Percentiles rank a stretch among this genome's conserved stretches.
These are phyloP conservation scores for Talaromyces sp. DNA, from an alignment of 2,329 filamentous ascomycete species.

Conservation along the genomic window DNA sequence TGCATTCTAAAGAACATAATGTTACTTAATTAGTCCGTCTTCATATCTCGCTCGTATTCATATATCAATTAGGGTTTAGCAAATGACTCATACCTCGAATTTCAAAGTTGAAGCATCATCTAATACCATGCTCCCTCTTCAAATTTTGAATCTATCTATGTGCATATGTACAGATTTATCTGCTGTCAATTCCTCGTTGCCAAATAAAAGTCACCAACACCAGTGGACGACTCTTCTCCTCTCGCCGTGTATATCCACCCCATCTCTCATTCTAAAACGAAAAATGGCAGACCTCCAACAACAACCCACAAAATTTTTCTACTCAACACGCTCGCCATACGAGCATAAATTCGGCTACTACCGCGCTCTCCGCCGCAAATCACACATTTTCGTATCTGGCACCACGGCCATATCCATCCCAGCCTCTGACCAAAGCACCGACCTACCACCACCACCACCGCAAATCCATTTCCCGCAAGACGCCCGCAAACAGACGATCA, in stretches of 20 bases:
- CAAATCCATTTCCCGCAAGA: background rate
- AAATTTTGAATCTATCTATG: no score
- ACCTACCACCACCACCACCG: background rate
- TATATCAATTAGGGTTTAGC: background rate
- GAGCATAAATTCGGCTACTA: background rate
- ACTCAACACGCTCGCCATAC: background rate
- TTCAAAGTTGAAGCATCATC: background rate
- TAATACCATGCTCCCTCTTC: no score
- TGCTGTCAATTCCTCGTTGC: no score
- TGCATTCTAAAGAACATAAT: background rate
- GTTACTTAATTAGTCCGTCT: background rate
- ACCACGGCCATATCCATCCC: background rate
- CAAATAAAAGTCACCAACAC: no score
- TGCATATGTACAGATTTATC: no score
- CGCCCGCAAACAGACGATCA: background rate
- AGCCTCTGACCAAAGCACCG: background rate
- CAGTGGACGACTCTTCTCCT: no score
- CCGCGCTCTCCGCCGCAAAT: background rate
- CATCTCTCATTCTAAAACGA: background rate
- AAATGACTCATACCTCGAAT: background rate
- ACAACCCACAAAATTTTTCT: background rate
- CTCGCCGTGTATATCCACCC: background rate
- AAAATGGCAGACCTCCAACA: background rate
- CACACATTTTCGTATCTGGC: background rate
- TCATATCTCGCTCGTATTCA: background rate